Conservation (phyloP, 805 yeast species). For the Kazachstania africana region DNA sequence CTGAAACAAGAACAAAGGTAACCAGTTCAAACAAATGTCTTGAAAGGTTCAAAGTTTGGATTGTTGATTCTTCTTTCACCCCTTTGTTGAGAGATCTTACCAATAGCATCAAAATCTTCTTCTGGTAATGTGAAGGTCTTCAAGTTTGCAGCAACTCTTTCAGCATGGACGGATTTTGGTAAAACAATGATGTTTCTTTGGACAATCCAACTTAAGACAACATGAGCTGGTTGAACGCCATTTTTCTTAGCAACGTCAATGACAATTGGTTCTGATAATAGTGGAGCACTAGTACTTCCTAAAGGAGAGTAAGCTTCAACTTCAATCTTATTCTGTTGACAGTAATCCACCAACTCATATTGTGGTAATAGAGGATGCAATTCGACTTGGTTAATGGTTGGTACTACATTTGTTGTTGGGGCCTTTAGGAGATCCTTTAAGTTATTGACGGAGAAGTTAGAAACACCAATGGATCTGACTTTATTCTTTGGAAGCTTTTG, state of each 20-base stretch:
- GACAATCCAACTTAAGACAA: slow-evolving; percentile 48
- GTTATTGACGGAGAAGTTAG: slow-evolving; percentile 35
- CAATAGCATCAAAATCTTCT: slow-evolving; percentile 26
- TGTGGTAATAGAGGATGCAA: slow-evolving; percentile 67
- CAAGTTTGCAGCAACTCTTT: slow-evolving; percentile 30
- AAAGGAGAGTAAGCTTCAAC: slow-evolving; percentile 51
- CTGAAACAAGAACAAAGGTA: too few species aligned
- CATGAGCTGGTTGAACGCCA: slow-evolving; percentile 33
- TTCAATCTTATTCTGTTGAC: slow-evolving; percentile 39
- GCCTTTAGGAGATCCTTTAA: slow-evolving; percentile 31
- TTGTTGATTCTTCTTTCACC: slow-evolving; percentile 22
- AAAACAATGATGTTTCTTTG: slow-evolving; percentile 42
- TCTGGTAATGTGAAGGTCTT: slow-evolving; percentile 22
- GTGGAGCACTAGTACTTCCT: slow-evolving; percentile 57
- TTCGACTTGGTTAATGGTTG: slow-evolving; percentile 53
- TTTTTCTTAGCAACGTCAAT: slow-evolving; percentile 32
- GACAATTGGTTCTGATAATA: slow-evolving; percentile 34
- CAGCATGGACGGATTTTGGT: slow-evolving; percentile 36
- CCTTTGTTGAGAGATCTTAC: slow-evolving; percentile 14
- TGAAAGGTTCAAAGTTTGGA: slow-evolving; percentile 16
- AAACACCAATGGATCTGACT: slow-evolving; percentile 45
- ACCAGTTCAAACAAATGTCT: not conserved
- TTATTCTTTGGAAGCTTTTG: slow-evolving; percentile 30
- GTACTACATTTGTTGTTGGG: slow-evolving; percentile 31
- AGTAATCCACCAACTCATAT: slow-evolving; percentile 39